Base-by-base conservation (phyloP, 176 grass and related monocot species). In the Rhynchospora pubera region DNA sequence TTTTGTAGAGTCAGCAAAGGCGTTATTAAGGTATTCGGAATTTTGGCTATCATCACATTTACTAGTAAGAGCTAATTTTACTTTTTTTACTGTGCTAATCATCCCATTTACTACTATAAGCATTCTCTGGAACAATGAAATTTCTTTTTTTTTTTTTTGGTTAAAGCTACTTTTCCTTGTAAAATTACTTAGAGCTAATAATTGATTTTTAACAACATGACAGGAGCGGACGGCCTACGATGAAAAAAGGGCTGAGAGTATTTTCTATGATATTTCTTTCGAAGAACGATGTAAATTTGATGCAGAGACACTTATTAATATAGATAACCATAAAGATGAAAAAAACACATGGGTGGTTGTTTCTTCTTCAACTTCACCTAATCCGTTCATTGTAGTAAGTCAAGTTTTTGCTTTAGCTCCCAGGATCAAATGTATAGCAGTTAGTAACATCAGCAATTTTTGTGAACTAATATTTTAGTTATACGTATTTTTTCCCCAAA, bases 231-330 rank as follows among this genome's bases (percentile, higher is more conserved):
- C 3, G 46, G 28, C 21, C 62, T 44, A 30, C 9, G n/a, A 34
- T 47, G 18, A 47, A 57, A 0, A 26, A n/a, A 30, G 24, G 5
- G 58, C 56, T 12, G 78, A 81, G 57, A 32, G 19, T 62, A 4
- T 44, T 81, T 81, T 81, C 78, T 23, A 62, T 21, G 57, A 81
- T 2, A 18, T 81, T 46, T 81, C 78, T 44, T 47, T 81, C 28
- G 7, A 81, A 62, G 78, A 81, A 34, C 58, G 78, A 59, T 13
- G 78, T 15, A 81, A 81, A 50, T 62, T 65, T 10, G 78, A 81
- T 65, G n/a, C 44, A 81, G 78, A 81, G 34, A 81, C 58, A 15
- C 78, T 81, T 62, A 16, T 81, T 46, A 81, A 81, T 65, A 0
- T 81, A 23, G 57, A 81, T 45, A 62, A 65, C 61, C 57, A 81